These are phyloP conservation scores for Escallonia herrerae DNA, from an alignment of 129 eudicot genomes.

Conservation along the genomic window DNA sequence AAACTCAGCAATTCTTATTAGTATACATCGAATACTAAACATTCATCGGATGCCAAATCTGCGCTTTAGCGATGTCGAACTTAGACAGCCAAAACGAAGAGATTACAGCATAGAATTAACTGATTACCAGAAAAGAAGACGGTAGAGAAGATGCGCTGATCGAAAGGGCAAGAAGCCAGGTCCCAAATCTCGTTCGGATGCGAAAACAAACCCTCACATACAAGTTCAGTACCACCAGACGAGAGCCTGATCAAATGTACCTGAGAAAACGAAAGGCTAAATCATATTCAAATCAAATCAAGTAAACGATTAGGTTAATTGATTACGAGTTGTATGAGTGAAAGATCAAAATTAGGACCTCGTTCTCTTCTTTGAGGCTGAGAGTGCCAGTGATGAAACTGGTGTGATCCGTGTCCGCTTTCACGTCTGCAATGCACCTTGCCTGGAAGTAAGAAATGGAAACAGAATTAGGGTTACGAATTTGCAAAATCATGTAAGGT, in stretches of 20 bases:
- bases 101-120: background rate
- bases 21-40: no score
- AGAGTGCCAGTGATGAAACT: constrained; percentile 94
- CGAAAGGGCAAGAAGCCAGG: constrained; percentile 91
- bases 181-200: constrained; percentile 99
- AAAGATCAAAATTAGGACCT: constrained; percentile 37
- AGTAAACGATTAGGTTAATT: background rate
- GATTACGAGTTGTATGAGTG: background rate
- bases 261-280: constrained; percentile 23
- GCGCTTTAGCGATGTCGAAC: background rate
- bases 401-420: constrained; percentile 98
- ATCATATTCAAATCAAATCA: background rate
- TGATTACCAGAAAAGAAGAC: constrained; percentile 71
- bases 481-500: background rate
- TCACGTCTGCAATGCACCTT: constrained; percentile 91
- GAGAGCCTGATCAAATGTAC: constrained; percentile 89
- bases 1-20: no score
- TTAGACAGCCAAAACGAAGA: background rate
- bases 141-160: constrained; percentile 88
- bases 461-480: constrained; percentile 14
- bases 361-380: constrained; percentile 97
- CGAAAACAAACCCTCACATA: constrained; percentile 92
- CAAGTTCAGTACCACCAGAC: constrained; percentile 66
- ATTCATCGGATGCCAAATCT: no score
- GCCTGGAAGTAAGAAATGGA: constrained; percentile 41